These are phyloP conservation scores for Ophiocordyceps robertsii DNA, from an alignment of 2,329 filamentous ascomycete genomes.

Conservation along the genomic window DNA sequence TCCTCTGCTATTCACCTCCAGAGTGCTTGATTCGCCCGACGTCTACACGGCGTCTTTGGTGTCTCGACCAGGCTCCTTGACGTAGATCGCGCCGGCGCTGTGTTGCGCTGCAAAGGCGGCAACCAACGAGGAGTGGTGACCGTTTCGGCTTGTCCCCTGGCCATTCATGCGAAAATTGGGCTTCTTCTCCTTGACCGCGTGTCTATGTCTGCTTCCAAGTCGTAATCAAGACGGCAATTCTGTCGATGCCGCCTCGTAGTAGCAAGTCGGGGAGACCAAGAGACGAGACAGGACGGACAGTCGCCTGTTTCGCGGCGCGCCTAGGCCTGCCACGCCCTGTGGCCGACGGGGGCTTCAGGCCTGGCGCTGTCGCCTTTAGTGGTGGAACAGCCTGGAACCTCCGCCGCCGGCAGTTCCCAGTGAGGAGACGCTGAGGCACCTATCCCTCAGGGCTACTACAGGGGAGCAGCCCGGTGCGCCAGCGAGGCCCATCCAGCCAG, in stretches of 20 bases:
- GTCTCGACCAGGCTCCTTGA: background rate
- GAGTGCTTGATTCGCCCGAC: background rate
- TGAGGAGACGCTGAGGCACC: background rate
- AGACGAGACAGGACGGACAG: background rate
- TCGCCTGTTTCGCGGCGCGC: background rate
- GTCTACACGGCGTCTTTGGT: background rate
- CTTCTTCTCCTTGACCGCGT: background rate
- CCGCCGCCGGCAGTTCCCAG: background rate
- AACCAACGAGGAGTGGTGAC: background rate
- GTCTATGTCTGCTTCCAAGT: background rate
- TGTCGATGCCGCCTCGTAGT: no score
- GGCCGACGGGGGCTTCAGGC: background rate
- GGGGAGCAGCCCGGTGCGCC: background rate
- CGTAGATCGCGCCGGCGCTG: background rate
- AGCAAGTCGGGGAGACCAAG: background rate
- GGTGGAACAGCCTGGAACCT: background rate
- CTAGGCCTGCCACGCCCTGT: background rate
- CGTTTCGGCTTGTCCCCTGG: background rate
- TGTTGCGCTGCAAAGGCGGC: background rate
- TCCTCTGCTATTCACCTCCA: background rate
- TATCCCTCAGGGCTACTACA: background rate
- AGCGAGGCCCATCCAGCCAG: conserved; percentile 8
- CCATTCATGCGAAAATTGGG: background rate
- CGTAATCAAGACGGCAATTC: no score
- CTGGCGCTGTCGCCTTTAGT: background rate